Conservation (phyloP, 2,329 filamentous ascomycete genomes). For the Parastagonospora avenae region DNA sequence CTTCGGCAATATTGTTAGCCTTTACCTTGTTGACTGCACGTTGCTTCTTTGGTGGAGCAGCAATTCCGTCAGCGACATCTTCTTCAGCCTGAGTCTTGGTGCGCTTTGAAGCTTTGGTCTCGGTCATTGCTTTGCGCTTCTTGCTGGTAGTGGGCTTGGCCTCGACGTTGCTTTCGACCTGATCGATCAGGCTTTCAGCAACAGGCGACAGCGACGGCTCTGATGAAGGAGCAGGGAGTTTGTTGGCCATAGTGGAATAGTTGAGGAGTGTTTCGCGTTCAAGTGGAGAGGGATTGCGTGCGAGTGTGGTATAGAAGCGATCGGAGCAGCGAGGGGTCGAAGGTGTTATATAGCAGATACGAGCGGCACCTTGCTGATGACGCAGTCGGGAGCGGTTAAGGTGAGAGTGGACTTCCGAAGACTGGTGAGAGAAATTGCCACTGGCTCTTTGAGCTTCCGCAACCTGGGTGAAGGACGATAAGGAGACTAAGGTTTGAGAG, state of each 20-base stretch:
- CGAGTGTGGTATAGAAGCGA: conserved; percentile 5
- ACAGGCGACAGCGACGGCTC: conserved; percentile 31
- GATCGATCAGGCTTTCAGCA: conserved; percentile 13
- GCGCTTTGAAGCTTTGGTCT: conserved; percentile 21
- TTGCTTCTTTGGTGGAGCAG: conserved; percentile 18
- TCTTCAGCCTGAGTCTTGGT: conserved; percentile 12
- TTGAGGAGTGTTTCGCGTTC: not conserved
- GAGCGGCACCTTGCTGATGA: not conserved
- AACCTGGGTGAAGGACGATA: too few species aligned
- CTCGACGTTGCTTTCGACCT: conserved; percentile 6
- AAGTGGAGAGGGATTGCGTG: not conserved
- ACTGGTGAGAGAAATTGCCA: not conserved
- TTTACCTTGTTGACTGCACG: conserved; percentile 21
- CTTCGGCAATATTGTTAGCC: conserved; percentile 18
- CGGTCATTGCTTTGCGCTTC: conserved; percentile 38
- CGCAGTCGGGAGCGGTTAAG: conserved; percentile 2
- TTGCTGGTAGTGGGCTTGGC: conserved; percentile 14
- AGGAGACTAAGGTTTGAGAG: too few species aligned
- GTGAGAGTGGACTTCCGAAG: conserved; percentile 3
- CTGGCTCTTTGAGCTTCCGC: too few species aligned
- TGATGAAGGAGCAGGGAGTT: conserved; percentile 12
- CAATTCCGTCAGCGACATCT: conserved; percentile 2
- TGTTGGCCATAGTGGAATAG: conserved; percentile 24
- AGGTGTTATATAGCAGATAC: not conserved
- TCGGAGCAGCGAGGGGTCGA: not conserved